Conservation (phyloP, 352 stramenopile species). For the Phytophthora syringae region DNA sequence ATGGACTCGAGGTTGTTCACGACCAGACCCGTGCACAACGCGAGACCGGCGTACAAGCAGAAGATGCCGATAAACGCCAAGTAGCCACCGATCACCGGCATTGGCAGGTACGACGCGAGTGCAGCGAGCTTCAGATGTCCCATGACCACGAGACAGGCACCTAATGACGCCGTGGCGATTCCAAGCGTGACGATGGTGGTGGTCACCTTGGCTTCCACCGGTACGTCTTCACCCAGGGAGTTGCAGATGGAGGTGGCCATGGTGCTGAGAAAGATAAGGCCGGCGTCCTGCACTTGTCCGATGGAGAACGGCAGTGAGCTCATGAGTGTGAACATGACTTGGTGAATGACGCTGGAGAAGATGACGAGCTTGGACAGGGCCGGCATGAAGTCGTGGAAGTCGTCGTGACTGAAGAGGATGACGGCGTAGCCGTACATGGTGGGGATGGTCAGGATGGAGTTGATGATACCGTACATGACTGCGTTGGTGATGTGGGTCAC, state of each 20-base stretch:
- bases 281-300: slow-evolving; percentile 97
- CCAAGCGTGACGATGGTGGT: slow-evolving; percentile 94
- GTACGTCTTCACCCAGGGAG: slow-evolving; percentile 64
- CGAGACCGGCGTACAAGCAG: slow-evolving; percentile 91
- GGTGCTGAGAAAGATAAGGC: slow-evolving; percentile 96
- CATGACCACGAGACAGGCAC: slow-evolving; percentile 92
- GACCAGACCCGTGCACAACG: slow-evolving; percentile 86
- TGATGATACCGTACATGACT: slow-evolving; percentile 90
- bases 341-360: slow-evolving; percentile 95
- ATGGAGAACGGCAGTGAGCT: slow-evolving; percentile 96
- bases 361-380: slow-evolving; percentile 96
- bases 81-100: slow-evolving; percentile 98
- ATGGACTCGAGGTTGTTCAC: slow-evolving; percentile 89
- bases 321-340: slow-evolving; percentile 86
- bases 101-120: slow-evolving; percentile 96
- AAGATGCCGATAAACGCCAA: slow-evolving; percentile 98
- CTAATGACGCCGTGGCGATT: slow-evolving; percentile 91
- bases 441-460: slow-evolving; percentile 93
- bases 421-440: slow-evolving; percentile 96
- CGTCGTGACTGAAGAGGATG: slow-evolving; percentile 93
- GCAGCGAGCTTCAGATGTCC: slow-evolving; percentile 92
- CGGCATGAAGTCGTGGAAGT: slow-evolving; percentile 89
- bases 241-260: slow-evolving; percentile 93
- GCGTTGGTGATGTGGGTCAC: slow-evolving; percentile 60
- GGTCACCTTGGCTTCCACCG: slow-evolving; percentile 85